Conservation (phyloP, 2,329 filamentous ascomycete genomes). For the Pseudocercospora musae region DNA sequence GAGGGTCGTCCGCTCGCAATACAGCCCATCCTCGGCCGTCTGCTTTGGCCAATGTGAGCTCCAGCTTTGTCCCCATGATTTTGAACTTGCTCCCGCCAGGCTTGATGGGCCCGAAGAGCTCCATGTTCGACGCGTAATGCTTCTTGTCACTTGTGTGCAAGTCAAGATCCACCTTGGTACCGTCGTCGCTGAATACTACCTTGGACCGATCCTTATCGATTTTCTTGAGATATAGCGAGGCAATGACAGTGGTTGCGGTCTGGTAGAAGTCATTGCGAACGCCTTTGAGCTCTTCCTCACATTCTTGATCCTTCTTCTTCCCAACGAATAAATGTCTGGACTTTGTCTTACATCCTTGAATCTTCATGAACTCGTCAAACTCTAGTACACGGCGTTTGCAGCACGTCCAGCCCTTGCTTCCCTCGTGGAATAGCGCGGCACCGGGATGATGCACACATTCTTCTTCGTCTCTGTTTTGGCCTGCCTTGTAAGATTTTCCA, state of each 20-base stretch:
- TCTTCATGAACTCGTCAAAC: conserved; percentile 97
- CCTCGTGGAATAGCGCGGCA: conserved; percentile 91
- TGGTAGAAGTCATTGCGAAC: conserved; percentile 97
- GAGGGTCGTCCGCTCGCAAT: conserved; percentile 71
- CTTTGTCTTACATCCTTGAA: conserved; percentile 84
- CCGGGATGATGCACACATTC: conserved; percentile 87
- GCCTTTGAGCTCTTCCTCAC: conserved; percentile 73
- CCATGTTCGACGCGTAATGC: conserved; percentile 70
- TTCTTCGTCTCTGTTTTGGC: conserved; percentile 63
- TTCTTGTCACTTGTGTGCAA: conserved; percentile 84
- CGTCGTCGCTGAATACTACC: conserved; percentile 61
- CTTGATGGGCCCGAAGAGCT: conserved; percentile 75
- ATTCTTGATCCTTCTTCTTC: conserved; percentile 54
- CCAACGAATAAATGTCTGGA: conserved; percentile 80
- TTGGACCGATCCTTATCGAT: conserved; percentile 78
- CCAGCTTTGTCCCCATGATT: conserved; percentile 84
- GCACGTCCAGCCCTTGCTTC: conserved; percentile 95
- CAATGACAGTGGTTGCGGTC: conserved; percentile 78
- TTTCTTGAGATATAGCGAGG: conserved; percentile 94
- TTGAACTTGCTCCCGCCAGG: conserved; percentile 71
- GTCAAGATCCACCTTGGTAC: conserved; percentile 66
- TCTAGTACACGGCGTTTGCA: conserved; percentile 94
- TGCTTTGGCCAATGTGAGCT: conserved; percentile 70
- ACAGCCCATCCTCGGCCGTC: conserved; percentile 82
- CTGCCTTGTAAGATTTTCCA: conserved; percentile 61